These are phyloP conservation scores for Fusarium sp. DNA, from an alignment of 2,329 filamentous ascomycete species.

Conservation along the genomic window DNA sequence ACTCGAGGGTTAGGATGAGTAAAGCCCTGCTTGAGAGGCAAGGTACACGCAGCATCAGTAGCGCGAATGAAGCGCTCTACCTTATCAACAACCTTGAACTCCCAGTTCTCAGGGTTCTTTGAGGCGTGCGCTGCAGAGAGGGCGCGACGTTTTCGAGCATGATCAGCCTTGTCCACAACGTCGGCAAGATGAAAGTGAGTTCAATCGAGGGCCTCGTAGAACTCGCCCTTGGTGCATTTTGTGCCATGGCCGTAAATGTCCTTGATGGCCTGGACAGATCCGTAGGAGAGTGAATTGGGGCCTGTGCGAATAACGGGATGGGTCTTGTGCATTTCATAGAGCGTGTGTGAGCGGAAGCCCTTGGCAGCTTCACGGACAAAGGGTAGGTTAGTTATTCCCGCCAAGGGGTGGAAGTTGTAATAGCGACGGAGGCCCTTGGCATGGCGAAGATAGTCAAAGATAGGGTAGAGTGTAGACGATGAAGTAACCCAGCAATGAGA, in stretches of 20 bases:
- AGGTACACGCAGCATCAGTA: conserved; percentile 60
- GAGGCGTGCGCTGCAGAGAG: conserved; percentile 66
- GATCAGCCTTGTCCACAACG: conserved; percentile 66
- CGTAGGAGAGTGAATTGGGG: conserved; percentile 50
- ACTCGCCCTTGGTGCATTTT: conserved; percentile 64
- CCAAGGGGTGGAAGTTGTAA: conserved; percentile 44
- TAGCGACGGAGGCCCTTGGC: conserved; percentile 50
- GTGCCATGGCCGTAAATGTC: conserved; percentile 64
- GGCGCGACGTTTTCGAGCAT: conserved; percentile 66
- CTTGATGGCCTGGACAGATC: conserved; percentile 44
- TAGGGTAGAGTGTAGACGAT: conserved; percentile 33
- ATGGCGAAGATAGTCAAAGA: conserved; percentile 55
- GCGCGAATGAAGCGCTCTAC: conserved; percentile 60
- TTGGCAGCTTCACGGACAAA: conserved; percentile 45
- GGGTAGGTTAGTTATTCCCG: conserved; percentile 41
- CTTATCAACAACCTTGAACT: conserved; percentile 69
- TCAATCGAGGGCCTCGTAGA: conserved; percentile 62
- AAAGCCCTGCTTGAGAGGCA: conserved; percentile 52
- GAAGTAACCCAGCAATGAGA: conserved; percentile 32
- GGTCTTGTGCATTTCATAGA: conserved; percentile 64
- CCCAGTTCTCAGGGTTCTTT: conserved; percentile 69
- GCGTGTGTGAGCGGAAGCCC: conserved; percentile 61
- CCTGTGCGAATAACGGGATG: conserved; percentile 52
- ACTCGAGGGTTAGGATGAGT: conserved; percentile 54
- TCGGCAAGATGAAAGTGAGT: conserved; percentile 68